These are phyloP conservation scores for Alternaria brassicicola DNA, from an alignment of 2,329 filamentous ascomycete genomes.

Conservation along the genomic window DNA sequence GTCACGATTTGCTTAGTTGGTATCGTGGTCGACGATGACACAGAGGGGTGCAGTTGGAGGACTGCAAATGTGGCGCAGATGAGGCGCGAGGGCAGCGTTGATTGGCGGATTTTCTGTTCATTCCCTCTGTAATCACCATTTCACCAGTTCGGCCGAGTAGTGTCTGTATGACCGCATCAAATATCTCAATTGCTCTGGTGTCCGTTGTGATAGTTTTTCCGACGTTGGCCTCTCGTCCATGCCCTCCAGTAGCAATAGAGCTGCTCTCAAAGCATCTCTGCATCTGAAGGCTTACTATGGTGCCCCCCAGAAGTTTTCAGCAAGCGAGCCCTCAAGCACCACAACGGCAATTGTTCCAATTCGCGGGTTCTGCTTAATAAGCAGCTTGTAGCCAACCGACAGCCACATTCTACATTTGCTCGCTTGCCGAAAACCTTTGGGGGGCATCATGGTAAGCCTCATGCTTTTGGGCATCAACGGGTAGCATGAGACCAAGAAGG, in stretches of 20 bases:
- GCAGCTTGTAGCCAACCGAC: too few relatives aligned
- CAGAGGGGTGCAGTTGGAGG: background rate
- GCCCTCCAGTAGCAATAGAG: background rate
- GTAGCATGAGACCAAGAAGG: background rate
- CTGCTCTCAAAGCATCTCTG: background rate
- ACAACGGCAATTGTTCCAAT: too few relatives aligned
- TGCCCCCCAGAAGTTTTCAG: too few relatives aligned
- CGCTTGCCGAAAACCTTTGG: too few relatives aligned
- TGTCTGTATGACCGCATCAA: background rate
- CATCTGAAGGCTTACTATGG: too few relatives aligned
- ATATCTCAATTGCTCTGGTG: background rate
- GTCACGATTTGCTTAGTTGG: background rate
- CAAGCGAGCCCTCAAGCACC: too few relatives aligned
- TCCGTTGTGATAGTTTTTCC: background rate
- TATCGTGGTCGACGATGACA: background rate
- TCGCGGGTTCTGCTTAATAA: too few relatives aligned
- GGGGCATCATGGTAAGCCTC: too few relatives aligned
- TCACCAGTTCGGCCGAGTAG: background rate
- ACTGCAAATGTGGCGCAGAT: background rate
- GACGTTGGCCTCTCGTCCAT: background rate
- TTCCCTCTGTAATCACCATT: background rate
- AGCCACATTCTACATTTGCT: too few relatives aligned
- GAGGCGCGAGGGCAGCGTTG: background rate
- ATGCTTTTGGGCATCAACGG: background rate
- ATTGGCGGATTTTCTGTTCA: background rate